Conservation (phyloP, 352 stramenopile species). For the Thraustochytrium sp. region DNA sequence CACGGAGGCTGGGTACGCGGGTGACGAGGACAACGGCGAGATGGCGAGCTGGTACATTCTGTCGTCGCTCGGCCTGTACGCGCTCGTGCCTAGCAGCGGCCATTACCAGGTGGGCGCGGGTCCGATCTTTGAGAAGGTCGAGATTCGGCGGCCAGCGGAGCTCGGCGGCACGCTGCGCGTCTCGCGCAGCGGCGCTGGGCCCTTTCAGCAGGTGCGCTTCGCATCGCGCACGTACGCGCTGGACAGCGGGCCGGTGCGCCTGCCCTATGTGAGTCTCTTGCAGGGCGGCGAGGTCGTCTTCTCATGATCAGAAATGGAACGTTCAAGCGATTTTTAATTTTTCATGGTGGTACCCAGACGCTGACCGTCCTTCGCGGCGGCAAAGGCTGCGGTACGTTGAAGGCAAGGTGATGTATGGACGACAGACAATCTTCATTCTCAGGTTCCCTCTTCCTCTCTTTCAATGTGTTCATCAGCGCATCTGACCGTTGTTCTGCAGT, state of each 20-base stretch:
- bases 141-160: background rate
- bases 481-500: too few species aligned
- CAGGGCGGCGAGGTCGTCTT: background rate
- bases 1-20: background rate
- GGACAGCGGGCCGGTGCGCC: background rate
- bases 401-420: too few species aligned
- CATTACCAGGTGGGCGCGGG: conserved; percentile 43
- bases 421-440: too few species aligned
- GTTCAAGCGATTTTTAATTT: too few species aligned
- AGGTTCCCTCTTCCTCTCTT: too few species aligned
- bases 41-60: conserved; percentile 50
- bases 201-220: background rate
- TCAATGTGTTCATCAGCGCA: too few species aligned
- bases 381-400: too few species aligned
- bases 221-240: background rate
- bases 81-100: conserved; percentile 27
- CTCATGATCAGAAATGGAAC: too few species aligned
- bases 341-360: too few species aligned
- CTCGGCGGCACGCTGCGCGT: background rate
- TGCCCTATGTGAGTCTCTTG: background rate
- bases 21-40: conserved; percentile 53
- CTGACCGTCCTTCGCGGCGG: too few species aligned
- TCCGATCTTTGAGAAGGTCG: conserved; percentile 45
- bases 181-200: background rate
- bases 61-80: conserved; percentile 46